phyloP scores from a whole-genome alignment of 106 monocot species.

The Acorus gramineus region DNA sequence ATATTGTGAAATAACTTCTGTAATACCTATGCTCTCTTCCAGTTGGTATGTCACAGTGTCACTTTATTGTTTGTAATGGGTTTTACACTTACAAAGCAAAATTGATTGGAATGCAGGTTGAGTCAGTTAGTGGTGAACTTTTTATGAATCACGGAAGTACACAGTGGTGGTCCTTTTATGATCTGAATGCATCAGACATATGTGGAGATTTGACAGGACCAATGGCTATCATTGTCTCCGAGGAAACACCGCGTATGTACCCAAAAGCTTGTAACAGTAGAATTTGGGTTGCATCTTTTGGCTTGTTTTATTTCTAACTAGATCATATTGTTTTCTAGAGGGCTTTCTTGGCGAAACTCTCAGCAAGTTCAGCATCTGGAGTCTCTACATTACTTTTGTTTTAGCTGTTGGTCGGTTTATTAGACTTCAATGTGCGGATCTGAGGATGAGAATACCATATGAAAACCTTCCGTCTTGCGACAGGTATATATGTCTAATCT shows the following conservation, averaged over 20 bases:
- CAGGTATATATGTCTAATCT: conserved; percentile 31
- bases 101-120: conserved; percentile 27
- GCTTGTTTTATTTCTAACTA: conserved; percentile 1
- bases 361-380: conserved; percentile 98
- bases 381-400: conserved; percentile 93
- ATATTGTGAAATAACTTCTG: neutral
- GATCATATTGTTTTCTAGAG: conserved; percentile 39
- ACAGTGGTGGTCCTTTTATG: conserved; percentile 95
- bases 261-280: neutral
- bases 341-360: conserved; percentile 94
- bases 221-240: conserved; percentile 86
- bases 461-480: conserved; percentile 98
- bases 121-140: conserved; percentile 52
- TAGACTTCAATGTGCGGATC: conserved; percentile 85
- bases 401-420: conserved; percentile 95
- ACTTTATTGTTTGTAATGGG: neutral
- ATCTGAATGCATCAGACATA: conserved; percentile 33
- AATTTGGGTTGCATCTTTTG: neutral
- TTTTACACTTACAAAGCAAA: neutral
- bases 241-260: conserved; percentile 92
- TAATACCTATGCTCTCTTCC: neutral
- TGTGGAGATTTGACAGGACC: conserved; percentile 73
- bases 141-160: conserved; percentile 46
- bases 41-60: neutral
- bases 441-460: conserved; percentile 97